Percentiles rank a stretch among this genome's conserved stretches.
These are phyloP conservation scores for Phytophthora aleatoria DNA, from an alignment of 352 stramenopile genomes.

Conservation along the genomic window DNA sequence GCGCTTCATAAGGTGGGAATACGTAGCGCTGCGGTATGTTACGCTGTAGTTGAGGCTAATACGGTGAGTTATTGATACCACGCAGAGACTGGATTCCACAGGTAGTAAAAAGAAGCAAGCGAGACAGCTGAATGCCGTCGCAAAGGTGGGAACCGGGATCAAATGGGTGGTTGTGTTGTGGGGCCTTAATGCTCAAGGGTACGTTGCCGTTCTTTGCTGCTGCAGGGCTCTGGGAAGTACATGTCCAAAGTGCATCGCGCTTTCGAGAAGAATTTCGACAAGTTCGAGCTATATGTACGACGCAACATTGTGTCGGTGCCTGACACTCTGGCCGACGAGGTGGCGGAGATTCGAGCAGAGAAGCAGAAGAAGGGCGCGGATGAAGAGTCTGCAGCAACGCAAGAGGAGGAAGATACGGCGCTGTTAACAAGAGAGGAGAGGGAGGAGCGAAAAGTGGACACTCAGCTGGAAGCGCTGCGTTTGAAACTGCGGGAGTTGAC, in stretches of 20 bases:
- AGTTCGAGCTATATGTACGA: constrained; percentile 80
- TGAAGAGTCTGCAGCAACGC: background rate
- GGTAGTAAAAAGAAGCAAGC: constrained; percentile 68
- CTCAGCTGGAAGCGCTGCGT: constrained; percentile 46
- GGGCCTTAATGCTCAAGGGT: constrained; percentile 2
- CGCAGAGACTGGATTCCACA: constrained; percentile 48
- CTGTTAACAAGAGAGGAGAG: constrained; percentile 49
- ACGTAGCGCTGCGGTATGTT: background rate
- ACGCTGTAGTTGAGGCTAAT: background rate
- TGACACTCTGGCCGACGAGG: constrained; percentile 42
- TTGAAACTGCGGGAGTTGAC: constrained; percentile 41
- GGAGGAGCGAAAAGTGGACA: constrained; percentile 43
- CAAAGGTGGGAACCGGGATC: constrained; percentile 45
- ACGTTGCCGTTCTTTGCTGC: constrained; percentile 5
- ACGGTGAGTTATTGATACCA: background rate
- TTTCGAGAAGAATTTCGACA: constrained; percentile 88
- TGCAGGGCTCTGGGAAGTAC: constrained; percentile 60
- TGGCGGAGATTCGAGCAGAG: constrained; percentile 47
- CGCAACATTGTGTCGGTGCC: constrained; percentile 79
- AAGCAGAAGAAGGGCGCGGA: constrained; percentile 16
- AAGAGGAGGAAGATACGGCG: constrained; percentile 26
- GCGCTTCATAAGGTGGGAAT: constrained; percentile 59
- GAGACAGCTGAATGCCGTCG: constrained; percentile 60
- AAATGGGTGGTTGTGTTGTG: background rate
- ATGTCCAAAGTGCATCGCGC: constrained; percentile 60